Percentiles rank a stretch among this genome's conserved stretches.
Conservation (phyloP, 345 rosid species). For the Jatropha curcas region DNA sequence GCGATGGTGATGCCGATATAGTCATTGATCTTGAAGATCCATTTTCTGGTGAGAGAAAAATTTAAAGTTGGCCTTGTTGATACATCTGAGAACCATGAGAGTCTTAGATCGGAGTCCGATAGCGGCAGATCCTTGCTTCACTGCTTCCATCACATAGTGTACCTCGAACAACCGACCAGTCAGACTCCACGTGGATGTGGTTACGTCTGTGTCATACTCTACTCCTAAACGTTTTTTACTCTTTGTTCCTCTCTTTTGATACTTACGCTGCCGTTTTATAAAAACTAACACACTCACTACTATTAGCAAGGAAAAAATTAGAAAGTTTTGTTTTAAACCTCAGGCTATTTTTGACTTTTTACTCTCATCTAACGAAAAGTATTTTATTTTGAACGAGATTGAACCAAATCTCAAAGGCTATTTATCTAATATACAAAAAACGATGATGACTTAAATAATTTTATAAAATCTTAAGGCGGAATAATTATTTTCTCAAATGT, state of each 20-base stretch:
- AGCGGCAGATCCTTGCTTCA: conserved; percentile 99
- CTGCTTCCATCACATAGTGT: conserved; percentile 99
- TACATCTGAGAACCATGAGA: conserved; percentile 86
- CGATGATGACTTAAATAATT: too few relatives aligned
- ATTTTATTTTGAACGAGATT: too few relatives aligned
- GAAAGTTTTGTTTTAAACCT: too few relatives aligned
- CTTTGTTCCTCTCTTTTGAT: conserved; percentile 3
- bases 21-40: conserved; percentile 97
- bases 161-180: conserved; percentile 94
- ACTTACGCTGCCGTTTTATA: conserved; percentile 6
- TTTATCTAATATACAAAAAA: too few relatives aligned
- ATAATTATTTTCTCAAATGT: too few relatives aligned
- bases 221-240: conserved; percentile 71
- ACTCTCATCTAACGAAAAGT: too few relatives aligned
- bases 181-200: conserved; percentile 99
- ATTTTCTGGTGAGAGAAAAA: conserved; percentile 96
- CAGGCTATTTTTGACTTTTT: too few relatives aligned
- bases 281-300: background rate
- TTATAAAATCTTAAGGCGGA: too few relatives aligned
- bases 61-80: conserved; percentile 90
- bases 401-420: too few relatives aligned
- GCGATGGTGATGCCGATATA: conserved; percentile 97
- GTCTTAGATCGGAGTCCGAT: conserved; percentile 98
- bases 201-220: conserved; percentile 98
- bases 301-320: too few relatives aligned